Percentiles rank a stretch among this genome's conserved stretches.
These are phyloP conservation scores for Tuber brumale DNA, from an alignment of 495 filamentous ascomycete genomes.

Conservation along the genomic window DNA sequence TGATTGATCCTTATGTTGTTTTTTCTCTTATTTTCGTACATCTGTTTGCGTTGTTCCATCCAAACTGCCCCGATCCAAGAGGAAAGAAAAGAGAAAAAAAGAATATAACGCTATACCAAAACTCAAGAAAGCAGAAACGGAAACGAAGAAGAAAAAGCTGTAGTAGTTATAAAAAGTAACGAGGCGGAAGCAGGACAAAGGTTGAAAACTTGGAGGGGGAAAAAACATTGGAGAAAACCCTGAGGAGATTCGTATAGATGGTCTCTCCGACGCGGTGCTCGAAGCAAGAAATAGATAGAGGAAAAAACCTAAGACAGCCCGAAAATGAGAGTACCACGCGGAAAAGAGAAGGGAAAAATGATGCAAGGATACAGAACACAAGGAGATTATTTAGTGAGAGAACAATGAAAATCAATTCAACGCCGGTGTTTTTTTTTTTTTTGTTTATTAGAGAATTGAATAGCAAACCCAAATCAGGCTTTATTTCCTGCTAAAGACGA, in stretches of 20 bases:
- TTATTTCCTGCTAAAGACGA: constrained; percentile 2
- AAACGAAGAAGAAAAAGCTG: neutral
- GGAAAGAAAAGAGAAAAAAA: constrained; percentile 10
- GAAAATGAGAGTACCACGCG: neutral
- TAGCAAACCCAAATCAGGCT: constrained; percentile 18
- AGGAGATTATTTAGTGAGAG: constrained; percentile 31
- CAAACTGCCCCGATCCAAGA: constrained; percentile 5
- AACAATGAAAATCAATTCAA: constrained; percentile 34
- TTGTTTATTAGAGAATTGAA: constrained; percentile 28
- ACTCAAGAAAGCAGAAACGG: constrained; percentile 8
- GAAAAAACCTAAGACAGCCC: neutral
- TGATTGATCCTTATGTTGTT: neutral
- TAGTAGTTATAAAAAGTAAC: constrained; percentile 10
- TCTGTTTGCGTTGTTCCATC: neutral
- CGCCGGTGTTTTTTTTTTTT: constrained; percentile 35
- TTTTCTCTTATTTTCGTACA: neutral
- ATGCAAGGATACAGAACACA: constrained; percentile 9
- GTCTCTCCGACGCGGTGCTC: neutral
- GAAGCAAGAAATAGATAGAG: neutral
- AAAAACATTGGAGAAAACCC: neutral
- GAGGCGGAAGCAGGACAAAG: constrained; percentile 15
- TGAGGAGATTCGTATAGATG: constrained; percentile 4
- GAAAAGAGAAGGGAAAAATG: constrained; percentile 12
- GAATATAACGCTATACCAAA: constrained; percentile 13
- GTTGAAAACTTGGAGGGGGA: neutral